Conservation (phyloP, 148 eudicot species). For the Diospyros kaki region DNA sequence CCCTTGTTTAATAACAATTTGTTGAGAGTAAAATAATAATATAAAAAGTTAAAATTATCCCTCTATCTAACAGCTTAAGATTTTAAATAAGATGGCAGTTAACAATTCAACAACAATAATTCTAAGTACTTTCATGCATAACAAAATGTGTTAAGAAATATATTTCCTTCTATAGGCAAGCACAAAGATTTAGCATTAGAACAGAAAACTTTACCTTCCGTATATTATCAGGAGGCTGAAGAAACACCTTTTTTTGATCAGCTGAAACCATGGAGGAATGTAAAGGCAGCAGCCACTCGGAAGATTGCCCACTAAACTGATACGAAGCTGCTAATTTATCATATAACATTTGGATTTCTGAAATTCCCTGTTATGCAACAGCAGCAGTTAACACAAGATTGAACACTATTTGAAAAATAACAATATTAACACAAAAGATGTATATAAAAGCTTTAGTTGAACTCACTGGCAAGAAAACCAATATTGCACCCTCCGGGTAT, state of each 20-base stretch:
- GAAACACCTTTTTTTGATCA: conserved; percentile 87
- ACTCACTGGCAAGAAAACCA: conserved; percentile 89
- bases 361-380: conserved; percentile 57
- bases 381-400: not conserved
- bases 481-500: conserved; percentile 79
- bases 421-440: not conserved
- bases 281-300: conserved; percentile 92
- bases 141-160: too few species aligned
- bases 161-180: not conserved
- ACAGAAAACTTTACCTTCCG: conserved; percentile 62
- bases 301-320: conserved; percentile 72
- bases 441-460: not conserved
- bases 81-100: not conserved
- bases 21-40: too few species aligned
- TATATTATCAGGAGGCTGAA: conserved; percentile 57
- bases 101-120: not conserved
- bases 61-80: too few species aligned
- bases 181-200: conserved; percentile 3
- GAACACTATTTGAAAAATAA: not conserved
- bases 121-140: too few species aligned
- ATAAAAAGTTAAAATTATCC: too few species aligned
- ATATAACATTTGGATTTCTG: conserved; percentile 67
- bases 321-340: conserved; percentile 78
- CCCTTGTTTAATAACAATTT: too few species aligned
- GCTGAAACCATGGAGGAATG: conserved; percentile 88